Conservation (phyloP, 2,329 filamentous ascomycete species). For the Pseudogymnoascus sp. region DNA sequence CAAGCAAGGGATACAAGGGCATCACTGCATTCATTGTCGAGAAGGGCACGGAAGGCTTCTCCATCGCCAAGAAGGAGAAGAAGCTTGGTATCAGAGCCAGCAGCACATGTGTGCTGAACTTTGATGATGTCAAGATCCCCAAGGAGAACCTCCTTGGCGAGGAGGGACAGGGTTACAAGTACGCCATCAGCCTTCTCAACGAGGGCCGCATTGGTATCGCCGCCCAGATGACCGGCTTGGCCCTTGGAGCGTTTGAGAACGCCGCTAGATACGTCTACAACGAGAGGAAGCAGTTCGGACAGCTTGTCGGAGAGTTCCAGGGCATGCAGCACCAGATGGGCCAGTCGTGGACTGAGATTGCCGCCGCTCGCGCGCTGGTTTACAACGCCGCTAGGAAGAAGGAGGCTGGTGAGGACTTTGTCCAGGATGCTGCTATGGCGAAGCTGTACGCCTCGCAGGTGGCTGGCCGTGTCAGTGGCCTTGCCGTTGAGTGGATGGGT, state of each 20-base stretch:
- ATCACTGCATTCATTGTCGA: conserved; percentile 95
- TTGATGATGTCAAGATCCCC: conserved; percentile 90
- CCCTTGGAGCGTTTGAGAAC: conserved; percentile 90
- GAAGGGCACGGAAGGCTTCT: conserved; percentile 82
- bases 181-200: conserved; percentile 88
- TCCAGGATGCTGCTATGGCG: conserved; percentile 94
- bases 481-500: conserved; percentile 97
- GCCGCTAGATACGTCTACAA: conserved; percentile 95
- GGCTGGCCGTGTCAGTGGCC: conserved; percentile 74
- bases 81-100: conserved; percentile 95
- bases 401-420: conserved; percentile 93
- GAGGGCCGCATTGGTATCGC: conserved; percentile 97
- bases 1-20: conserved; percentile 87
- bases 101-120: conserved; percentile 94
- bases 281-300: conserved; percentile 93
- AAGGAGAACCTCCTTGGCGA: conserved; percentile 82
- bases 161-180: conserved; percentile 93
- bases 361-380: conserved; percentile 81
- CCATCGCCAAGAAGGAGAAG: conserved; percentile 99
- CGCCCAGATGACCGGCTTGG: conserved; percentile 96
- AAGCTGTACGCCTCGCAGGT: conserved; percentile 94
- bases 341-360: conserved; percentile 89
- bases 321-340: conserved; percentile 99
- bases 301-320: conserved; percentile 92
- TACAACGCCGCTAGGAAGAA: conserved; percentile 97